These are phyloP conservation scores for Rhodomyrtus psidioides DNA, from an alignment of 441 rosid genomes.

Conservation along the genomic window DNA sequence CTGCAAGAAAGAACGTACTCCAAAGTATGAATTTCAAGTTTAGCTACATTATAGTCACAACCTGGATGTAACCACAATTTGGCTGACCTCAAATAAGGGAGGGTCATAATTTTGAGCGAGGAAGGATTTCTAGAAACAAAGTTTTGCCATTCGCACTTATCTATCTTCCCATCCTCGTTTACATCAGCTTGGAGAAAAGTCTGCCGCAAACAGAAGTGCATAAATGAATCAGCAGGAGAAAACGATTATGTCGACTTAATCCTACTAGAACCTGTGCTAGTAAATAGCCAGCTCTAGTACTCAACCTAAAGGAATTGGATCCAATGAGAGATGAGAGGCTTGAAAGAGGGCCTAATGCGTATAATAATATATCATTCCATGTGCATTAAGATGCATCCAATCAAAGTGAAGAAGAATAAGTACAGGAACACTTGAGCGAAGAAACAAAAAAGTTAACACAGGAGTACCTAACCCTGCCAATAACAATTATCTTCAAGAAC, in stretches of 20 bases:
- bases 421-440: not conserved
- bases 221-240: not conserved
- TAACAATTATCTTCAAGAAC: not conserved
- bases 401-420: not conserved
- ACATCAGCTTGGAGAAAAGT: conserved; percentile 7
- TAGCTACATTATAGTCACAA: not conserved
- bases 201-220: not conserved
- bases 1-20: not conserved
- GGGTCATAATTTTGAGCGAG: conserved; percentile 5
- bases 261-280: not conserved
- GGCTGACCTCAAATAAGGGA: conserved; percentile 9
- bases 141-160: not conserved
- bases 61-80: not conserved
- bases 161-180: conserved; percentile 8
- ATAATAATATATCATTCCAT: not conserved
- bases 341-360: not conserved
- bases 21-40: not conserved
- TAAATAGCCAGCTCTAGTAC: not conserved
- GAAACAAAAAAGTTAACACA: not conserved
- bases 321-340: not conserved
- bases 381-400: not conserved
- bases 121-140: conserved; percentile 8
- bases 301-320: not conserved
- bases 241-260: not conserved
- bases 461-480: not conserved